These are phyloP conservation scores for Candida orba DNA, from an alignment of 805 yeast genomes.

Conservation along the genomic window DNA sequence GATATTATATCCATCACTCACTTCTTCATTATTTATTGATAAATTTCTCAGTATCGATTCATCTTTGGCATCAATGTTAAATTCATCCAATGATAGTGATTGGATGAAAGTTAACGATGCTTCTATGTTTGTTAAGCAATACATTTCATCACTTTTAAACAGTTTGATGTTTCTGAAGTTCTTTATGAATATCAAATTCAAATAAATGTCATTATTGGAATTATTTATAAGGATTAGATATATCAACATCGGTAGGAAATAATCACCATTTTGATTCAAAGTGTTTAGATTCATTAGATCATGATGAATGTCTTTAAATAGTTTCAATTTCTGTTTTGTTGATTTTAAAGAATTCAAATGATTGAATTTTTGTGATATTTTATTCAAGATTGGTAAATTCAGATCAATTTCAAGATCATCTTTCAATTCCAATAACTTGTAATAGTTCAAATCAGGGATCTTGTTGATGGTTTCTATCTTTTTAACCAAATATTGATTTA, in stretches of 20 bases:
- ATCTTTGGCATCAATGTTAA: constrained; percentile 12
- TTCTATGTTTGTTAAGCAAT: constrained; percentile 22
- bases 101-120: constrained; percentile 19
- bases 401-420: constrained; percentile 6
- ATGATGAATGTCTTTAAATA: constrained; percentile 13
- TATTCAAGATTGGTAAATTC: background rate
- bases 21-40: background rate
- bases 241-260: constrained; percentile 19
- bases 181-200: constrained; percentile 17
- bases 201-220: constrained; percentile 11
- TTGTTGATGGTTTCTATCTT: constrained; percentile 12
- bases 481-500: constrained; percentile 12
- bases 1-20: background rate
- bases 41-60: background rate
- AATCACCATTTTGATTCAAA: constrained; percentile 15
- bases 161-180: constrained; percentile 16
- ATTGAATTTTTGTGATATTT: constrained; percentile 7
- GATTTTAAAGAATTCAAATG: constrained; percentile 6
- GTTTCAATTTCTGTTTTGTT: constrained; percentile 14
- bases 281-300: constrained; percentile 7
- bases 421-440: constrained; percentile 10
- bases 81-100: constrained; percentile 9
- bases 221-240: constrained; percentile 15
- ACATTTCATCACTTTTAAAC: constrained; percentile 15
- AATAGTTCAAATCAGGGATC: constrained; percentile 12